Evolutionary conservation across 257 asterid genomes (phyloP).

Genomic region (Hygrophila difformis): DNA sequence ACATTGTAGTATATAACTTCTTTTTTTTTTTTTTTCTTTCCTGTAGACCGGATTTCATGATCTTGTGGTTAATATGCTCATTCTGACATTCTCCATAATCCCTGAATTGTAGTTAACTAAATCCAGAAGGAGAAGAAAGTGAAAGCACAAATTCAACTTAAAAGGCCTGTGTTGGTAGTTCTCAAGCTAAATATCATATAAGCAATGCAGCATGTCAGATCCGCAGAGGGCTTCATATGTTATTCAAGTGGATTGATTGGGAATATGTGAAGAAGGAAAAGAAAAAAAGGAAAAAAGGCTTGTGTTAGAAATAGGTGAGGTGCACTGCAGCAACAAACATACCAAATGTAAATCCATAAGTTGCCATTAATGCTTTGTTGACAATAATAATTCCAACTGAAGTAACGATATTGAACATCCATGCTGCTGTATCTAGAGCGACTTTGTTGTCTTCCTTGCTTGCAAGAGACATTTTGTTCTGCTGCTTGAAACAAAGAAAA

Average conservation of each 20-base stretch:
- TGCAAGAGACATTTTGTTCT: conserved; percentile 26
- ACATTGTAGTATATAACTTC: too few species aligned
- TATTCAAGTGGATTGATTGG: not conserved
- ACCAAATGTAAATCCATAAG: conserved; percentile 65
- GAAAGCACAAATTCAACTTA: not conserved
- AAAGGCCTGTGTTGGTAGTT: not conserved
- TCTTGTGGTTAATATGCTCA: not conserved
- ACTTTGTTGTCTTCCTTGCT: conserved; percentile 41
- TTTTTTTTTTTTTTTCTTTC: too few species aligned
- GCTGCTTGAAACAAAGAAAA: not conserved
- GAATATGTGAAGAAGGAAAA: not conserved
- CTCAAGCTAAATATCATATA: not conserved
- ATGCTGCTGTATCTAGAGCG: conserved; percentile 39
- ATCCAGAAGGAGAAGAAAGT: not conserved
- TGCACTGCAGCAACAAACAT: not conserved
- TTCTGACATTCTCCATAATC: not conserved
- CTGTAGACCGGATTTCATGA: not conserved
- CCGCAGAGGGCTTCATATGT: too few species aligned
- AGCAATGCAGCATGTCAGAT: not conserved
- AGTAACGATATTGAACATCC: conserved; percentile 52
- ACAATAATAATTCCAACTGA: conserved; percentile 61
- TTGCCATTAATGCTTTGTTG: conserved; percentile 54
- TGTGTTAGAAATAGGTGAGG: not conserved
- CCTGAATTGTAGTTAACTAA: not conserved
- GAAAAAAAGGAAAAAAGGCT: not conserved